Percentiles rank a stretch among this genome's conserved stretches.
Evolutionary conservation across 139 green algal genomes (phyloP).

Genomic region (Picochlorum costavermella): DNA sequence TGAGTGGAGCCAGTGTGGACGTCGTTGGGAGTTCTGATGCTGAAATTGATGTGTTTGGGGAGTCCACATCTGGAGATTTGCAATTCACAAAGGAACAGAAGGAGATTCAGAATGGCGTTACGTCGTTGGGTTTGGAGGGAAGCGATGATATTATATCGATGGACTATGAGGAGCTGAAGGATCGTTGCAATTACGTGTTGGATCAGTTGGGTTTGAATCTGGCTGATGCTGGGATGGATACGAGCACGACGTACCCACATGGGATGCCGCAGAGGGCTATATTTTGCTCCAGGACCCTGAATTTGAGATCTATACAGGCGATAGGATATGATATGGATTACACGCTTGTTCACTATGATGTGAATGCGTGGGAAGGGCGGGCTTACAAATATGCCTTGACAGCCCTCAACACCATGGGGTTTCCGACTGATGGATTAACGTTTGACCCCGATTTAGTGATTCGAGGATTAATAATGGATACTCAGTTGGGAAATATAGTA

Average conservation of each 20-base stretch:
- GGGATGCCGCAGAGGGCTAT: slow-evolving; percentile 69
- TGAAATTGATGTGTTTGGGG: slow-evolving; percentile 69
- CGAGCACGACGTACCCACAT: slow-evolving; percentile 44
- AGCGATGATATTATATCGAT: slow-evolving; percentile 44
- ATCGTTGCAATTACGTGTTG: background rate
- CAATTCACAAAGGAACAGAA: slow-evolving; percentile 33
- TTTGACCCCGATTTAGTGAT: slow-evolving; percentile 85
- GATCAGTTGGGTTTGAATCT: background rate
- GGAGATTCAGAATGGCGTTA: slow-evolving; percentile 17
- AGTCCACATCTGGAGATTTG: slow-evolving; percentile 64
- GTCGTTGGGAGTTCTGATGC: slow-evolving; percentile 3
- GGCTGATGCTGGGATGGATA: background rate
- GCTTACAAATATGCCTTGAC: slow-evolving; percentile 57
- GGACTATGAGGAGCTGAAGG: slow-evolving; percentile 24
- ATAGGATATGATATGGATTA: slow-evolving; percentile 85
- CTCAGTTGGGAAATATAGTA: slow-evolving; percentile 50
- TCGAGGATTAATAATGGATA: slow-evolving; percentile 59
- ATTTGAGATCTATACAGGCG: slow-evolving; percentile 80
- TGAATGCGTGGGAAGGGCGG: slow-evolving; percentile 84
- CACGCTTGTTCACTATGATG: slow-evolving; percentile 91
- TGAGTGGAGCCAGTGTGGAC: background rate
- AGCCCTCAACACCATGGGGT: slow-evolving; percentile 40
- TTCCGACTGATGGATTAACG: slow-evolving; percentile 71
- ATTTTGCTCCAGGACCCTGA: slow-evolving; percentile 90
- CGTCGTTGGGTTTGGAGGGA: slow-evolving; percentile 46